Evolutionary conservation across 768 basidiomycete species (phyloP), one percentile per base, ranked within the genome.

Genomic region (Amanita jacksonii): DNA sequence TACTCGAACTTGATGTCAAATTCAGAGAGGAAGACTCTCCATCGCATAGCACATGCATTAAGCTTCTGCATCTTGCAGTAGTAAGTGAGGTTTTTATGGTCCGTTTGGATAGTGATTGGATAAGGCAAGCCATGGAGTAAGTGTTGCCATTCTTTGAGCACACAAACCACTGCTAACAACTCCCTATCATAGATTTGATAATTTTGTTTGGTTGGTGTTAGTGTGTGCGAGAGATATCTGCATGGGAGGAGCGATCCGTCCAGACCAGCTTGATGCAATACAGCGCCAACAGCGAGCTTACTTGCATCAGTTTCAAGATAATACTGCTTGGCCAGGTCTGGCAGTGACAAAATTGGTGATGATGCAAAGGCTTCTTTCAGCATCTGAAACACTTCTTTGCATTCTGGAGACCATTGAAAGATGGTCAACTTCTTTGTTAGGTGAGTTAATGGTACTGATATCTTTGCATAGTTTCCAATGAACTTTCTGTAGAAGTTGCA

Each of bases 401-500:
- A 19, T 24, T 51, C 41, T 0, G 25, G 4, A 1, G 16, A 45
- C 66, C 65, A 66, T 22, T 46, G n/a, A 47, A 54, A 68, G 0
- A n/a, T 7, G 10, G 34, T 30, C 1, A 52, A 49, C 37, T 65
- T 66, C 5, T 51, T 41, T 0, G 58, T 55, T 0, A 70, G 46
- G 0, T 46, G 19, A 6, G 53, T 61, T 0, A 72, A 36, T 0
- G 62, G 62, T 52, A 49, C 35, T 2, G 60, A 43, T 3, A 65
- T 50, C 0, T 56, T 10, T 0, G 62, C 51, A 46, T 59, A 74
- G 0, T 55, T 43, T 1, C 38, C 3, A 7, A 70, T 64, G 37
- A 69, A 72, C 2, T 49, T 32, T 1, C 54, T 25, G 16, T 66
- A 68, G 33, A 64, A 70, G 43, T 67, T 66, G 2, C 53, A 38